A percentile compares a stretch with the other conserved stretches of the same genome.
Evolutionary conservation across 2,329 filamentous ascomycete genomes (phyloP).

Genomic region (Pseudocercospora fijiensis): DNA sequence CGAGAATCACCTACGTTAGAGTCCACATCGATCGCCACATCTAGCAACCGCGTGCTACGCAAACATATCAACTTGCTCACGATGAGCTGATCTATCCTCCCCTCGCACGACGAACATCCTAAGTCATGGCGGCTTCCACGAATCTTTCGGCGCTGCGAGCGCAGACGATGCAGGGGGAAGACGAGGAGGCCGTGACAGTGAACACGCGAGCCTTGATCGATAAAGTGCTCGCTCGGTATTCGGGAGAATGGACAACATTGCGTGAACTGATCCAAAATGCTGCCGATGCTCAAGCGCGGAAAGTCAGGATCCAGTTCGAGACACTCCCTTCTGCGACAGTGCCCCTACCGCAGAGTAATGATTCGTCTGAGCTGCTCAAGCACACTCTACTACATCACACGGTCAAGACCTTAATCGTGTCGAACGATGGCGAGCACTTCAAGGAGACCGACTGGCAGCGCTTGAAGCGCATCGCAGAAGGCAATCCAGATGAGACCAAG

Average conservation of each 20-base stretch:
- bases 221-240: conserved; percentile 94
- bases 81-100: not conserved
- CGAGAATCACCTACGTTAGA: not conserved
- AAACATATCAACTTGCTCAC: not conserved
- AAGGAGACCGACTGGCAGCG: conserved; percentile 88
- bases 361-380: conserved; percentile 71
- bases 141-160: conserved; percentile 62
- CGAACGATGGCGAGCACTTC: conserved; percentile 88
- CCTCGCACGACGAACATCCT: not conserved
- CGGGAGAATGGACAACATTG: conserved; percentile 84
- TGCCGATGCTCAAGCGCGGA: conserved; percentile 90
- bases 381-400: conserved; percentile 85
- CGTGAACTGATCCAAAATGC: conserved; percentile 97
- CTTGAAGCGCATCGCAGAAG: conserved; percentile 95
- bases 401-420: conserved; percentile 79
- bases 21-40: no score
- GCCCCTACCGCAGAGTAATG: conserved; percentile 64
- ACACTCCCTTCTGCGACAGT: conserved; percentile 79
- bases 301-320: conserved; percentile 88
- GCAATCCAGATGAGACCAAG: conserved; percentile 97
- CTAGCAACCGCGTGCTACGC: not conserved
- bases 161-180: conserved; percentile 81
- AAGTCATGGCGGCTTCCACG: conserved; percentile 29
- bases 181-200: conserved; percentile 96
- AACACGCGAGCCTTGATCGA: conserved; percentile 96